Conservation (phyloP, 257 asterid species). For the Knoxia roxburghii region DNA sequence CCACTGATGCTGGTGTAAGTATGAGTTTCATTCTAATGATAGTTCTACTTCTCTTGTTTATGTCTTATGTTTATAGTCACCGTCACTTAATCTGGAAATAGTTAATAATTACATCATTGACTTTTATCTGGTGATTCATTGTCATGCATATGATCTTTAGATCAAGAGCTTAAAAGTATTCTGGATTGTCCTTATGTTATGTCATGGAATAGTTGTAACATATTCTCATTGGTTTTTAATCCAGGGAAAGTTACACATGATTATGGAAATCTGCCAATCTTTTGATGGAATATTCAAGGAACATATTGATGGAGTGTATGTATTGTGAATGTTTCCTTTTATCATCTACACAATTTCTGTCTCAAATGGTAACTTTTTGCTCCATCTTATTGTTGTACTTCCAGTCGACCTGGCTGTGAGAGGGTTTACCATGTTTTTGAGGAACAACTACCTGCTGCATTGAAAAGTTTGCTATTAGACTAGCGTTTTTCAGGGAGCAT, state of each 20-base stretch:
- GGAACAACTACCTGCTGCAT: conserved; percentile 93
- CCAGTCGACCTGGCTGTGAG: conserved; percentile 99
- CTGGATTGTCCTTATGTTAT: conserved; percentile 8
- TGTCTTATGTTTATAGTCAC: neutral
- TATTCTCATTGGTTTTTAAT: conserved; percentile 21
- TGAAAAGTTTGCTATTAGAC: conserved; percentile 92
- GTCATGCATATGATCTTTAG: neutral
- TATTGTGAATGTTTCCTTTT: conserved; percentile 6
- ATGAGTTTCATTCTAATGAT: neutral
- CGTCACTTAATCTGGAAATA: neutral
- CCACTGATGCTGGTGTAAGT: conserved; percentile 97
- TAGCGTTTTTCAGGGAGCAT: no score
- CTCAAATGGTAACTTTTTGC: conserved; percentile 7
- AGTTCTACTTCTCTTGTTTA: neutral
- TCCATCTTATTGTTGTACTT: conserved; percentile 13
- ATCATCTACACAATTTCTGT: neutral
- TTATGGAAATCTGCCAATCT: conserved; percentile 88
- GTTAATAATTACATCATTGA: neutral
- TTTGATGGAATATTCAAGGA: conserved; percentile 96
- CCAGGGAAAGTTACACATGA: conserved; percentile 97
- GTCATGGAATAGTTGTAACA: conserved; percentile 8
- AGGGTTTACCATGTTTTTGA: conserved; percentile 85
- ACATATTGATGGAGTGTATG: conserved; percentile 96
- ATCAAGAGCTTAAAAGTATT: conserved; percentile 3
- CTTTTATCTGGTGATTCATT: neutral